Base-by-base conservation (phyloP, 805 yeast genomes). In the Metschnikowia bowlesiae region DNA sequence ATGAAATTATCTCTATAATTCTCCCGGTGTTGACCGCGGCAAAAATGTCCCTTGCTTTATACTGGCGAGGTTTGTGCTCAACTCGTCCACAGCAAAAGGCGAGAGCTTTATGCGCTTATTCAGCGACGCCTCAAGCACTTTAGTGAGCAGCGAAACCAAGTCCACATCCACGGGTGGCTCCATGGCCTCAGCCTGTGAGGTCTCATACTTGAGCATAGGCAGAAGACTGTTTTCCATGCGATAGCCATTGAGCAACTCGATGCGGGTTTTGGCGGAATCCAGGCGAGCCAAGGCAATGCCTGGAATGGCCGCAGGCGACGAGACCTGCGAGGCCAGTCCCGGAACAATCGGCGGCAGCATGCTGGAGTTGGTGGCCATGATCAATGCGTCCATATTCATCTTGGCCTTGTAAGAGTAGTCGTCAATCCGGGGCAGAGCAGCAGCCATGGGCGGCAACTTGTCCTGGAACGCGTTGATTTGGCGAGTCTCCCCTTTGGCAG, bases 71-170 rank as follows among this genome's bases (percentile, higher is more conserved):
- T 62, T 64, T 16, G 40, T 40, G 44, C 58, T 61, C 33, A 71
- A 60, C 47, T 71, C 75, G 31, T 62, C 57, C 14, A 70, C 44
- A 9, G 59, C 58, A 13, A 62, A 46, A 28, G 40, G 44, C 6
- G 59, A 55, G 37, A 58, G 55, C 43, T 53, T 54, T 26, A 59
- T 47, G 22, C 56, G 58, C 29, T 56, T 54, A n/a, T 49, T 43
- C n/a, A 47, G 50, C 7, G 61, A 47, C 13, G 63, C 62, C 28
- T 61, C 64, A 22, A 67, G 49, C 11, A 66, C 47, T 39, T 49
- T 55, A n/a, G 41, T 51, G 14, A 56, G 53, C 35, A 57, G 39
- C 9, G 51, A 22, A n/a, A 46, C 43, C 35, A 57, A 47, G n/a
- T 57, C 60, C n/a, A 53, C 53, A 16, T 55, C 57, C 39, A 41